These are phyloP conservation scores for Cardamine occulta DNA, from an alignment of 345 rosid genomes.

Conservation along the genomic window DNA sequence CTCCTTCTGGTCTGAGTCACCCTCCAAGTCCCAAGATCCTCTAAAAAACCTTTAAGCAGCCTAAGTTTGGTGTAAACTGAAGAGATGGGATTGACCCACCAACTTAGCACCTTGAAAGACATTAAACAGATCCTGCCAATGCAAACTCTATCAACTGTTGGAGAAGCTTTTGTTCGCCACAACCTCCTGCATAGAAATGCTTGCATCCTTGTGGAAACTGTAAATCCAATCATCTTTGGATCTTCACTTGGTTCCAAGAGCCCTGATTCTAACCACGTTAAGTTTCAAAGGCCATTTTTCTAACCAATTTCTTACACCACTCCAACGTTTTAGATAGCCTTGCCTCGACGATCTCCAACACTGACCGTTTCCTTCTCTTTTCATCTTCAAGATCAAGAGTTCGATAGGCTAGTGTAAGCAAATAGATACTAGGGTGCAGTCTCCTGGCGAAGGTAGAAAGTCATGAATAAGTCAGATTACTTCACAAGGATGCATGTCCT, in stretches of 20 bases:
- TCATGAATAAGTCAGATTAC: constrained; percentile 24
- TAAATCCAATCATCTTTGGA: constrained; percentile 4
- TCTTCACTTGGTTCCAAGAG: neutral
- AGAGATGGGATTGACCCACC: neutral
- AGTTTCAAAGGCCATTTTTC: constrained; percentile 23
- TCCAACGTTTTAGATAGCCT: constrained; percentile 52
- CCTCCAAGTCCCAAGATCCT: neutral
- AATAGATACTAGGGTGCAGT: constrained; percentile 90
- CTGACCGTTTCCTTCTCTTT: constrained; percentile 61
- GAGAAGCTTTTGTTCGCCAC: constrained; percentile 13
- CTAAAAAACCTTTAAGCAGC: neutral
- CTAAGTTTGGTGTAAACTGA: constrained; percentile 4
- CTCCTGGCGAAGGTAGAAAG: constrained; percentile 59
- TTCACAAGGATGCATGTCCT: neutral
- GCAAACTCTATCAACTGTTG: neutral
- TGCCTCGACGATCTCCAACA: constrained; percentile 49
- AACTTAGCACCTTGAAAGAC: neutral
- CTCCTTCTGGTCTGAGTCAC: neutral
- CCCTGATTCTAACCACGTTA: constrained; percentile 30
- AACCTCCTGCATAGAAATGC: neutral
- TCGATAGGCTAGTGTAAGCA: constrained; percentile 86
- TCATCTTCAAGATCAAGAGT: constrained; percentile 90
- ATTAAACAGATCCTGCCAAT: neutral
- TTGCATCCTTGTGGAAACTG: neutral
- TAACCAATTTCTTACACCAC: constrained; percentile 75